Evolutionary conservation across 345 rosid genomes (phyloP).

Genomic region (Sonneratia alba): DNA sequence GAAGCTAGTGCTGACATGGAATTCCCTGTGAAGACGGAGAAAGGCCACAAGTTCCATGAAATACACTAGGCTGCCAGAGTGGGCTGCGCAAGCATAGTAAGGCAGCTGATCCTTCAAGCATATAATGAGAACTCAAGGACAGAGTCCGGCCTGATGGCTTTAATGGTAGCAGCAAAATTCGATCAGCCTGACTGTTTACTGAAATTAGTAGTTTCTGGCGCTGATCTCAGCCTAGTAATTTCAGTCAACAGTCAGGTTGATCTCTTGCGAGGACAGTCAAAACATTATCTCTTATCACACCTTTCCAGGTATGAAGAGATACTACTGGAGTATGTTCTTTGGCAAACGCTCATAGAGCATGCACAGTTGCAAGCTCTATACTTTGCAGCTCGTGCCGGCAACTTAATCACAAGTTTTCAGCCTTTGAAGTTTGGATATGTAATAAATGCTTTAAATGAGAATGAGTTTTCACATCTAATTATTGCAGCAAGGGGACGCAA

Average conservation of each 20-base stretch:
- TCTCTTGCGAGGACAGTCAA: neutral
- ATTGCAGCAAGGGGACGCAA: no score
- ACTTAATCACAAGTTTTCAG: constrained; percentile 15
- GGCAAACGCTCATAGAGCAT: constrained; percentile 10
- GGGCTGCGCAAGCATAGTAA: constrained; percentile 17
- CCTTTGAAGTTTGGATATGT: constrained; percentile 11
- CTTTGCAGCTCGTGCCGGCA: constrained; percentile 19
- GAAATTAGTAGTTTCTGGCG: constrained; percentile 18
- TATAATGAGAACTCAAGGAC: constrained; percentile 18
- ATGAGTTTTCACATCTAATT: no score
- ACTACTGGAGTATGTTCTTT: constrained; percentile 18
- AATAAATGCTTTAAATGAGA: no score
- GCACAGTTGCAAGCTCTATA: constrained; percentile 18
- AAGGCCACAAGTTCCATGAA: constrained; percentile 19
- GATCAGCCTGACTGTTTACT: constrained; percentile 21
- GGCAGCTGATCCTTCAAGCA: constrained; percentile 13
- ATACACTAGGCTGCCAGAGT: constrained; percentile 24
- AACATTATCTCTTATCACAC: neutral
- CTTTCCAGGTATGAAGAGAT: constrained; percentile 20
- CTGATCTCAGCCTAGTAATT: constrained; percentile 21
- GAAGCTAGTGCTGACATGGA: neutral
- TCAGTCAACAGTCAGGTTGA: no score
- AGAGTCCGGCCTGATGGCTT: constrained; percentile 19
- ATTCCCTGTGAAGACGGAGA: constrained; percentile 17
- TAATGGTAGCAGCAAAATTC: constrained; percentile 22